Conservation (phyloP, 495 filamentous ascomycete species). For the Melanomma pulvis-pyrius region DNA sequence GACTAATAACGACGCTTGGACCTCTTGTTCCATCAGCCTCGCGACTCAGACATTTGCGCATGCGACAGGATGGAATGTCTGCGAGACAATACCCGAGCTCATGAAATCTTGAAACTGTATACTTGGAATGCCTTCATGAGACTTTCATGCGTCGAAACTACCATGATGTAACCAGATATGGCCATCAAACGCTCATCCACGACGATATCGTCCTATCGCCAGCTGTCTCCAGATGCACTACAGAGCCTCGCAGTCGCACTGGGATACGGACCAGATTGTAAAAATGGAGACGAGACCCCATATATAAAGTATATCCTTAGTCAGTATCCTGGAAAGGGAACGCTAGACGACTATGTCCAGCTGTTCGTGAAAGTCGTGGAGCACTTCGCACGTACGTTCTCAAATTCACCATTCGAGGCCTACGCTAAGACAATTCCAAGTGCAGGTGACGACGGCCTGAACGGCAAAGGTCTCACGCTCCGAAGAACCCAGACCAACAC, state of each 20-base stretch:
- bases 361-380: not conserved
- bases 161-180: not conserved
- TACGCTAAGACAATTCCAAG: not conserved
- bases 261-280: not conserved
- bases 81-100: not conserved
- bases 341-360: slow-evolving; percentile 1
- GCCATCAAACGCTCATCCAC: not conserved
- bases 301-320: slow-evolving; percentile 7
- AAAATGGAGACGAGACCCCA: not conserved
- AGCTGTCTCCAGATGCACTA: not conserved
- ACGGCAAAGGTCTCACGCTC: not conserved
- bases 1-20: too few species aligned
- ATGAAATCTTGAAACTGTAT: not conserved
- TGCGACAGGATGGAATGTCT: not conserved
- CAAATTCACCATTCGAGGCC: not conserved
- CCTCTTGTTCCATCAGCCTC: not conserved
- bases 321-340: slow-evolving; percentile 2
- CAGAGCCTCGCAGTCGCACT: not conserved
- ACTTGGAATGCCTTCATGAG: not conserved
- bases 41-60: not conserved
- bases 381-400: not conserved
- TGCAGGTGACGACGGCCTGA: not conserved
- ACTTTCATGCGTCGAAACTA: not conserved
- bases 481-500: not conserved
- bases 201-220: not conserved